Percentiles rank a stretch among this genome's conserved stretches.
Evolutionary conservation across 768 basidiomycete species (phyloP).

Genomic region (Boletus rufocinnamomeus): DNA sequence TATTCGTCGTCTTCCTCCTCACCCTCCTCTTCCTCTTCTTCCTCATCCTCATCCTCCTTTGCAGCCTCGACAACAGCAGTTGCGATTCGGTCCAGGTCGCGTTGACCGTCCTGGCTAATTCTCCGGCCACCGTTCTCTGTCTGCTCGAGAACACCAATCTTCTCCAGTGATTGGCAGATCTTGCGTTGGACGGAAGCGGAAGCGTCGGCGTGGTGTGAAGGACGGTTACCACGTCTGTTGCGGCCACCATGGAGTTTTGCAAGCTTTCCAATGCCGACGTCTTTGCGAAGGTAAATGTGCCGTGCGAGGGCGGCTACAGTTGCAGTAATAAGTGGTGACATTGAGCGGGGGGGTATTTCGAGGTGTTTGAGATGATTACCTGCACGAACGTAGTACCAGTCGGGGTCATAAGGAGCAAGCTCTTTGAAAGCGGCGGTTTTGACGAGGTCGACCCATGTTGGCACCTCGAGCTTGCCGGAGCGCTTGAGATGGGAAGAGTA

Average conservation of each 20-base stretch:
- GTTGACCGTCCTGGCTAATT: slow-evolving; percentile 95
- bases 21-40: slow-evolving; percentile 60
- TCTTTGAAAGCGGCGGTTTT: slow-evolving; percentile 98
- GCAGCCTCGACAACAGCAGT: slow-evolving; percentile 82
- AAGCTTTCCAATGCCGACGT: slow-evolving; percentile 90
- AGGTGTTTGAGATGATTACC: slow-evolving; percentile 53
- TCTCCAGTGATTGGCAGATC: slow-evolving; percentile 95
- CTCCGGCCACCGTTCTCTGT: slow-evolving; percentile 92
- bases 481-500: slow-evolving; percentile 97
- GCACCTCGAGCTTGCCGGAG: slow-evolving; percentile 98
- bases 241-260: slow-evolving; percentile 96
- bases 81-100: slow-evolving; percentile 93
- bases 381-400: slow-evolving; percentile 99
- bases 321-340: background rate
- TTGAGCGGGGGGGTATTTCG: background rate
- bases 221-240: slow-evolving; percentile 94
- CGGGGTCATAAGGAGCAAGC: slow-evolving; percentile 97
- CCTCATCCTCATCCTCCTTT: slow-evolving; percentile 74
- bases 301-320: slow-evolving; percentile 87
- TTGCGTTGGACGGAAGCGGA: slow-evolving; percentile 92
- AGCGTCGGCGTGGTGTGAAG: slow-evolving; percentile 88
- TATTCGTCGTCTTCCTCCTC: slow-evolving; percentile 55
- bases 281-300: slow-evolving; percentile 99
- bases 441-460: slow-evolving; percentile 97
- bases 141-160: slow-evolving; percentile 97